These are phyloP conservation scores for Tetracentron sinense DNA, from an alignment of 164 flowering plant genomes.

Conservation along the genomic window DNA sequence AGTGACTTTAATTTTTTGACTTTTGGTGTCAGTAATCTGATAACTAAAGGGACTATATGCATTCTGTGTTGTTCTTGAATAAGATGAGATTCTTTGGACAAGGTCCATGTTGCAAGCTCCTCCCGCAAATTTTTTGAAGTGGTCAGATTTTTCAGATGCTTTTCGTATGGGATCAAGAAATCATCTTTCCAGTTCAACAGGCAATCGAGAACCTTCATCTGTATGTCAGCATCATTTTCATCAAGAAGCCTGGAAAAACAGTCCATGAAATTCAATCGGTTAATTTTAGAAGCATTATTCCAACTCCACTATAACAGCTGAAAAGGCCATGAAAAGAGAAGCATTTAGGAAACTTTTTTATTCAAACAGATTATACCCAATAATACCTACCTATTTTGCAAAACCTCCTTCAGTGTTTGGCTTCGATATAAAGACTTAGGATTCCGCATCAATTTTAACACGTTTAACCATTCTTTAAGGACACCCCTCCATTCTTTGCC, in stretches of 20 bases:
- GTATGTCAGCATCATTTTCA: constrained; percentile 78
- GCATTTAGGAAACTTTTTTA: not conserved
- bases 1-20: constrained; percentile 68
- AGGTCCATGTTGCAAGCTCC: constrained; percentile 83
- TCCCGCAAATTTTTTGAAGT: constrained; percentile 61
- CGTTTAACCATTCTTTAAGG: constrained; percentile 82
- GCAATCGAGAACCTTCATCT: constrained; percentile 79
- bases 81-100: constrained; percentile 56
- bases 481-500: constrained; percentile 77
- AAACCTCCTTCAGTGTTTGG: constrained; percentile 60
- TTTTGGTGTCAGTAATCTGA: constrained; percentile 72
- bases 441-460: constrained; percentile 65
- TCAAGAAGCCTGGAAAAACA: constrained; percentile 68
- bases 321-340: not conserved
- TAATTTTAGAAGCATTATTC: constrained; percentile 6
- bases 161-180: constrained; percentile 58
- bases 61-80: constrained; percentile 66
- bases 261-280: not conserved
- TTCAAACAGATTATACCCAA: not conserved
- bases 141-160: constrained; percentile 71
- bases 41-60: constrained; percentile 57
- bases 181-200: constrained; percentile 71
- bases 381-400: constrained; percentile 57
- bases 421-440: constrained; percentile 47
- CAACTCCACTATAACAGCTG: constrained; percentile 2